Evolutionary conservation across 139 green algal species (phyloP).

Genomic region (Chlamydomonas incerta): DNA sequence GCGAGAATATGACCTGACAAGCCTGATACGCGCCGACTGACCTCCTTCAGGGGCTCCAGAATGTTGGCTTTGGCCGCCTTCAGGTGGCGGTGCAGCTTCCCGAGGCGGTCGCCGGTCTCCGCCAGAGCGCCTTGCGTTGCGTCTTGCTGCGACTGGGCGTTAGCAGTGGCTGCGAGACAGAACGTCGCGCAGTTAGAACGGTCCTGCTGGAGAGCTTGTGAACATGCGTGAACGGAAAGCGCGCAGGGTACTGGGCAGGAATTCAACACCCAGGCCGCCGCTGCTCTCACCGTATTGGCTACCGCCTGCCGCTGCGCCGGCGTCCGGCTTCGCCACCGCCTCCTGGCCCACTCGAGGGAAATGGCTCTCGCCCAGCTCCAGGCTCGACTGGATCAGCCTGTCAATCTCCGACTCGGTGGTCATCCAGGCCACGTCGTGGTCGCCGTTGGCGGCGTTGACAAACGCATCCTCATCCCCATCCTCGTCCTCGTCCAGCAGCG

Average conservation of each 20-base stretch:
- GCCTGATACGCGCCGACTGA: not conserved
- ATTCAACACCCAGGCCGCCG: too few species aligned
- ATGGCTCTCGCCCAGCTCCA: constrained; percentile 4
- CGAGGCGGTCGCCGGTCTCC: not conserved
- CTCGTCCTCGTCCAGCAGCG: not conserved
- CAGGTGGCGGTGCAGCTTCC: not conserved
- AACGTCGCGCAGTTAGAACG: too few species aligned
- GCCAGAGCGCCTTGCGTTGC: not conserved
- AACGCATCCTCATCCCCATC: not conserved
- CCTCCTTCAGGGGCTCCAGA: constrained; percentile 20
- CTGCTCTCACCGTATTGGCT: not conserved
- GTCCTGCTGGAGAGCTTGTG: too few species aligned
- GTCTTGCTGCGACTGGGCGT: too few species aligned
- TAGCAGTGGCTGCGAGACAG: too few species aligned
- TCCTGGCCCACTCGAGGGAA: constrained; percentile 13
- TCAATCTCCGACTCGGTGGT: not conserved
- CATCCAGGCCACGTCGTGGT: constrained; percentile 10
- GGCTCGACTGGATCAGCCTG: not conserved
- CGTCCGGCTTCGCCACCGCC: not conserved
- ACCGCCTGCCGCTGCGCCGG: not conserved
- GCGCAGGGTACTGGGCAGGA: too few species aligned
- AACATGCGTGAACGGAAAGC: too few species aligned
- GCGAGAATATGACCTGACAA: too few species aligned
- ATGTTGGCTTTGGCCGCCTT: constrained; percentile 14
- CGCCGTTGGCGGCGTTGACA: not conserved